Conservation (phyloP, 495 filamentous ascomycete species). For the Hypoxylon fuscum region DNA sequence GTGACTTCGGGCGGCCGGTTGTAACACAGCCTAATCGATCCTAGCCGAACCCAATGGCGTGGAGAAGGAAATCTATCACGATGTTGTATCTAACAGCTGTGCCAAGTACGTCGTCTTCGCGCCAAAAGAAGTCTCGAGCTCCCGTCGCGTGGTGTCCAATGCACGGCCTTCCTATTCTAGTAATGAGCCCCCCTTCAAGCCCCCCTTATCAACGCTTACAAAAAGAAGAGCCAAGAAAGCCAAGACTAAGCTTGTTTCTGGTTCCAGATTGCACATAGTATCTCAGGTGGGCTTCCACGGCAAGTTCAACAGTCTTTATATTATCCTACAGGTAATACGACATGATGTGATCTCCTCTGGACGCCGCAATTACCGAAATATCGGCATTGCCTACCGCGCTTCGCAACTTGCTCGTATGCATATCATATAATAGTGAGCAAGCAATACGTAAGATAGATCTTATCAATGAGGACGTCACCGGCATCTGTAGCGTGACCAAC, state of each 20-base stretch:
- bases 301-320: conserved; percentile 34
- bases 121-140: conserved; percentile 37
- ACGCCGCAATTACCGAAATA: conserved; percentile 26
- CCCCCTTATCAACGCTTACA: conserved; percentile 32
- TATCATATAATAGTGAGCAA: conserved; percentile 9
- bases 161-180: conserved; percentile 36
- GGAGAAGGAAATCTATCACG: conserved; percentile 37
- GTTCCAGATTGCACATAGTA: conserved; percentile 35
- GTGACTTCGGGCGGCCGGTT: conserved; percentile 37
- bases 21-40: conserved; percentile 34
- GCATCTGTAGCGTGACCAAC: conserved; percentile 18
- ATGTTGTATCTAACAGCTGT: conserved; percentile 32
- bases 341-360: conserved; percentile 28
- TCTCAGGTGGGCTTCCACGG: conserved; percentile 24
- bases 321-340: conserved; percentile 36
- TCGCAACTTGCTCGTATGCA: conserved; percentile 6
- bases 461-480: conserved; percentile 25
- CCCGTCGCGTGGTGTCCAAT: conserved; percentile 35
- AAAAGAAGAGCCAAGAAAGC: conserved; percentile 33
- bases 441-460: conserved; percentile 7
- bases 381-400: conserved; percentile 32
- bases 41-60: conserved; percentile 33
- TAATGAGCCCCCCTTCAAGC: conserved; percentile 25
- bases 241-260: conserved; percentile 43
- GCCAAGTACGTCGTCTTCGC: conserved; percentile 31